These are phyloP conservation scores for Trichoderma aggressivum DNA, from an alignment of 2,329 filamentous ascomycete genomes.

Conservation along the genomic window DNA sequence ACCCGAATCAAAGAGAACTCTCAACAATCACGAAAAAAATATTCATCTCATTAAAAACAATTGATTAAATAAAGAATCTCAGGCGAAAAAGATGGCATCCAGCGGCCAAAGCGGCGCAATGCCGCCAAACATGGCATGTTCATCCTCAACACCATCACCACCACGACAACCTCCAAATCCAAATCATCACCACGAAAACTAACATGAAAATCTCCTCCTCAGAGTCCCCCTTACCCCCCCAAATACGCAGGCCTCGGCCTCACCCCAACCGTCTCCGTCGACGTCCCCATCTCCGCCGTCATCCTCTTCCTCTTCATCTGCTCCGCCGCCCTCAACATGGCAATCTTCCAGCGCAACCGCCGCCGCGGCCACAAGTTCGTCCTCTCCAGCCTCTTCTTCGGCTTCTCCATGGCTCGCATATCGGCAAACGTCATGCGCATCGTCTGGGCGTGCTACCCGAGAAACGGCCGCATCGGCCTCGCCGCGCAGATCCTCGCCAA, in stretches of 20 bases:
- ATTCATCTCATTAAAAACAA: neutral
- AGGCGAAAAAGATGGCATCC: neutral
- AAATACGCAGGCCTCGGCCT: conserved; percentile 53
- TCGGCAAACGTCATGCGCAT: conserved; percentile 51
- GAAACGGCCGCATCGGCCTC: conserved; percentile 44
- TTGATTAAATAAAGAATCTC: neutral
- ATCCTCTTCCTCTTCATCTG: conserved; percentile 57
- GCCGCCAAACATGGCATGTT: neutral
- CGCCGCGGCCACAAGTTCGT: conserved; percentile 55
- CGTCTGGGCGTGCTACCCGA: conserved; percentile 47
- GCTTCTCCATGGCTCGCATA: conserved; percentile 55
- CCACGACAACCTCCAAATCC: neutral
- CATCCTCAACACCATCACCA: neutral
- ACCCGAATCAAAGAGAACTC: neutral
- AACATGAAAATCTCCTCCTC: neutral
- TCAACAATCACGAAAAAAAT: neutral
- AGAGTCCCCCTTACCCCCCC: conserved; percentile 40
- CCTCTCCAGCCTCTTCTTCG: conserved; percentile 56
- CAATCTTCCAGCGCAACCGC: conserved; percentile 51
- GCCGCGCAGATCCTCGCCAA: conserved; percentile 68
- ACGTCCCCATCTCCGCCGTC: conserved; percentile 62
- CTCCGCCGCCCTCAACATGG: conserved; percentile 56
- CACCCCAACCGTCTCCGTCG: conserved; percentile 52
- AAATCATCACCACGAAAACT: neutral
- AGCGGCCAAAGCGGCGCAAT: neutral